These are phyloP conservation scores for Tolypocladium tropicale DNA, from an alignment of 2,329 filamentous ascomycete genomes.

Conservation along the genomic window DNA sequence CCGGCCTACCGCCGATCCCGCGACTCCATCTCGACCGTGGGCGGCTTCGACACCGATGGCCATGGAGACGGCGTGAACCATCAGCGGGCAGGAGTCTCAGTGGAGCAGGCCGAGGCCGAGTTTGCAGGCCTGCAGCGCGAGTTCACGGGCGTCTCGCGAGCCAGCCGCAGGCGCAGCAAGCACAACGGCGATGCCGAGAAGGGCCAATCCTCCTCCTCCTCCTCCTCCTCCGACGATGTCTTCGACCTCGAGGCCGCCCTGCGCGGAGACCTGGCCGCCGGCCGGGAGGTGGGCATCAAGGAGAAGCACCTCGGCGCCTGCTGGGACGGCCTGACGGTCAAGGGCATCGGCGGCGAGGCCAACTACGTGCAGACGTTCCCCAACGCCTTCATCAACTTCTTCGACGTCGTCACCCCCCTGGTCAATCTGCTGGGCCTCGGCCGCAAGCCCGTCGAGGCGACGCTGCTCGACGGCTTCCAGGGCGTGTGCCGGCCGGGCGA, in stretches of 20 bases:
- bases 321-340: conserved; percentile 69
- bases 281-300: conserved; percentile 67
- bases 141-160: conserved; percentile 45
- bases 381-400: conserved; percentile 64
- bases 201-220: conserved; percentile 23
- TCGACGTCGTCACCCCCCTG: conserved; percentile 61
- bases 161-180: conserved; percentile 25
- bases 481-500: conserved; percentile 70
- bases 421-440: conserved; percentile 54
- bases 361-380: conserved; percentile 70
- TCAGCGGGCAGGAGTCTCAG: conserved; percentile 40
- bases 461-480: conserved; percentile 62
- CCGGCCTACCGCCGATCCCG: neutral
- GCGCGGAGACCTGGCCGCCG: conserved; percentile 60
- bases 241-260: conserved; percentile 72
- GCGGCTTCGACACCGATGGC: neutral
- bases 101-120: conserved; percentile 58
- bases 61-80: neutral
- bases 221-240: conserved; percentile 27
- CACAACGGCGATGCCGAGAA: conserved; percentile 48
- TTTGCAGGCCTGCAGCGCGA: conserved; percentile 58
- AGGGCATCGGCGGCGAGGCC: conserved; percentile 61
- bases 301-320: conserved; percentile 71
- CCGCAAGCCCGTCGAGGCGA: conserved; percentile 59
- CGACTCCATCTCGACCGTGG: neutral